Base-by-base conservation (phyloP, 108 stramenopile genomes). In the Stephanodiscus minutulus region DNA sequence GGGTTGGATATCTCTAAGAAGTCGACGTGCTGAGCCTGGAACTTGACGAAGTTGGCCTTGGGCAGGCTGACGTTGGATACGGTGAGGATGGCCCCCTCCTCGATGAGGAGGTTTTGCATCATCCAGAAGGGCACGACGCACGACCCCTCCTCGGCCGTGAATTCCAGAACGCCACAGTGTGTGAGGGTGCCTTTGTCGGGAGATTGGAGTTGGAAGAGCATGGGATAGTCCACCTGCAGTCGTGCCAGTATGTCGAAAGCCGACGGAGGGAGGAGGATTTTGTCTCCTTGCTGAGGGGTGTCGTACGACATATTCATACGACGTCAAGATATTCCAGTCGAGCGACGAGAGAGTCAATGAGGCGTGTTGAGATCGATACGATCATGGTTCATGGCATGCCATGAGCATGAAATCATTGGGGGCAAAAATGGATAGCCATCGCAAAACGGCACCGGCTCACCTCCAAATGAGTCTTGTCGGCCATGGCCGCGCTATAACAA, bases 91-190 rank as follows among this genome's bases (percentile, higher is more conserved):
- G 83, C 66, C 1, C 97, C 98, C 71, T 98, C 98, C 71, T 91
- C 88, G 28, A 96, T 84, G 17, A 96, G 47, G 27, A 98, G 75
- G 60, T 96, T 97, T 57, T 96, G 96, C 98, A 99, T 99, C 96
- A 99, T 97, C 99, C 99, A 99, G 78, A 91, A 96, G 2, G 99
- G 99, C 74, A 99, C 91, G 85, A 97, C 98, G 70, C 96, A 97
- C 22, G 85, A 86, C 17, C 99, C 99, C 79, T 99, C 98, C 54
- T 96, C 91, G 7, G 99, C 98, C n/a, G 97, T 97, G 83, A 99
- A 99, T 84, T 99, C 99, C 35, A 98, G 76, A 17, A 99, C 98
- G 43, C 98, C 98, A 52, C 91, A 94, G 72, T 99, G 99, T 10
- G 98, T 98, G 29, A 69, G 68, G 2, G 86, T 96, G 28, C 91